Conservation (phyloP, 2,329 filamentous ascomycete genomes). For the Sporothrix brasiliensis region DNA sequence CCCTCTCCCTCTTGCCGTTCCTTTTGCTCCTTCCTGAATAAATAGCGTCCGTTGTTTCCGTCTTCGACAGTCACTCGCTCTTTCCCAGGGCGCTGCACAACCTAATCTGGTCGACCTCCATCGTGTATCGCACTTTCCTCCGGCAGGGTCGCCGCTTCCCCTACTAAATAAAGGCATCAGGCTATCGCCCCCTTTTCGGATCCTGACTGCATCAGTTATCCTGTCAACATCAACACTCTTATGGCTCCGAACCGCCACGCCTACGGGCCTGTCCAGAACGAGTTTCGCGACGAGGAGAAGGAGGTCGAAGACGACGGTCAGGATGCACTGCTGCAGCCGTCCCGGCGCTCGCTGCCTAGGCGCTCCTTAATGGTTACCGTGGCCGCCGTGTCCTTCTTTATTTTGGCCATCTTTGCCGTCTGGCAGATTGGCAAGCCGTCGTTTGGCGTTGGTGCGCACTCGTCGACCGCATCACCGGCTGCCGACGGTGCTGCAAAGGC, state of each 20-base stretch:
- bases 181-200: neutral
- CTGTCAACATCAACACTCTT: neutral
- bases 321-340: neutral
- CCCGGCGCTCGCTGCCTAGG: constrained; percentile 33
- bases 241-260: constrained; percentile 16
- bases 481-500: neutral
- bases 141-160: neutral
- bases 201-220: neutral
- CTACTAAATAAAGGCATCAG: neutral
- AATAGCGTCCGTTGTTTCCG: neutral
- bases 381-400: constrained; percentile 42
- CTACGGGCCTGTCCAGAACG: constrained; percentile 8
- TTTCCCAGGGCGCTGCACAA: constrained; percentile 10
- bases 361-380: constrained; percentile 32
- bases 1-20: neutral
- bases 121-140: constrained; percentile 7
- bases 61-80: neutral
- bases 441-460: neutral
- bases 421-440: constrained; percentile 36
- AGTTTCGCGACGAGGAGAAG: constrained; percentile 20
- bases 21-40: neutral
- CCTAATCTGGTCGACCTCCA: neutral
- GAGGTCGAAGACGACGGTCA: neutral
- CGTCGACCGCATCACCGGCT: neutral
- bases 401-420: constrained; percentile 43